These are phyloP conservation scores for Dactylorhiza incarnata DNA, from an alignment of 106 monocot genomes.

Conservation along the genomic window DNA sequence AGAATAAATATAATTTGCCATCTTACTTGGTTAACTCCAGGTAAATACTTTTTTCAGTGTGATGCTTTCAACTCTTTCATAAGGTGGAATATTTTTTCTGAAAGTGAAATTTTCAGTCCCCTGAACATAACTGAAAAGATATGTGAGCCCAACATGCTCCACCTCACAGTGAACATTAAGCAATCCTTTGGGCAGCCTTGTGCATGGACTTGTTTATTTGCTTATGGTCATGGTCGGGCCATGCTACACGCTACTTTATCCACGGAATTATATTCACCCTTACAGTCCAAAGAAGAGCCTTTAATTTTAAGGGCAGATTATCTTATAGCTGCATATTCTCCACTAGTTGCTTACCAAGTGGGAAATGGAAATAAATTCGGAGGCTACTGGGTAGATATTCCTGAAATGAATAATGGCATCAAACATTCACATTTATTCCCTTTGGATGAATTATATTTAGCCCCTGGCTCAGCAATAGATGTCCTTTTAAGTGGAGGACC, in stretches of 20 bases:
- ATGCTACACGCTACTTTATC: conserved; percentile 59
- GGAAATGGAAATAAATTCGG: conserved; percentile 80
- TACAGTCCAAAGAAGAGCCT: conserved; percentile 24
- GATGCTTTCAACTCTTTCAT: conserved; percentile 62
- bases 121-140: conserved; percentile 18
- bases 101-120: conserved; percentile 53
- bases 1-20: neutral
- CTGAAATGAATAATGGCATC: conserved; percentile 17
- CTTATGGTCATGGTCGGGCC: conserved; percentile 58
- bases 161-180: conserved; percentile 15
- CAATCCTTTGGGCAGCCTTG: conserved; percentile 30
- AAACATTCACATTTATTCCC: conserved; percentile 16
- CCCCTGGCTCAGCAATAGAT: conserved; percentile 80
- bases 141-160: conserved; percentile 12
- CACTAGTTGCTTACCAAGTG: conserved; percentile 59
- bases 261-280: conserved; percentile 27
- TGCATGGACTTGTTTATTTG: conserved; percentile 63
- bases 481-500: conserved; percentile 73
- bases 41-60: conserved; percentile 53
- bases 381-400: conserved; percentile 68
- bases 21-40: conserved; percentile 25
- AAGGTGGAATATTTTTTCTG: conserved; percentile 70
- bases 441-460: conserved; percentile 65
- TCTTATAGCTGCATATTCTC: conserved; percentile 55
- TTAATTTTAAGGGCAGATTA: conserved; percentile 43